A percentile compares a stretch with the other conserved stretches of the same genome.
Evolutionary conservation across 2,329 filamentous ascomycete species (phyloP).

Genomic region (Metarhizium anisopliae): DNA sequence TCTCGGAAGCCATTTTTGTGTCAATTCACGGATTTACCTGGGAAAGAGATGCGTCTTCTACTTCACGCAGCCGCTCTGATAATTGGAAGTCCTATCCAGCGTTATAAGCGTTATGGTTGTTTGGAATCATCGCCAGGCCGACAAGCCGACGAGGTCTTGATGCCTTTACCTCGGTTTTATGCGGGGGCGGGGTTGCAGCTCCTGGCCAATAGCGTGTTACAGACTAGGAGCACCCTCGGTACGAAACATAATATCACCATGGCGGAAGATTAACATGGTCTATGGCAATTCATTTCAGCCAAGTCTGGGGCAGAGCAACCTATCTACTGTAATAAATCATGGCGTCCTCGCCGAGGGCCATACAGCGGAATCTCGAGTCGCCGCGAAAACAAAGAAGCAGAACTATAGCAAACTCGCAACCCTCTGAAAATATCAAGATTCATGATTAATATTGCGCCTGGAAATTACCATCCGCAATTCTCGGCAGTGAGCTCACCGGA

Average conservation of each 20-base stretch:
- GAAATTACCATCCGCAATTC: neutral
- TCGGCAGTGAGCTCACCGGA: neutral
- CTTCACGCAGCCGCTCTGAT: neutral
- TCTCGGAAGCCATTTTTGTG: constrained; percentile 11
- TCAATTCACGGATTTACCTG: neutral
- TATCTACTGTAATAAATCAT: neutral
- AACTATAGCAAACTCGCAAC: neutral
- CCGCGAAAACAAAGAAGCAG: neutral
- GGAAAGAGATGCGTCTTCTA: neutral
- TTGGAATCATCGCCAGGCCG: neutral
- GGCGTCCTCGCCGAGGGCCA: neutral
- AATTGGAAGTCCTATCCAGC: neutral
- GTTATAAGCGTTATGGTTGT: neutral
- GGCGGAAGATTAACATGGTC: neutral
- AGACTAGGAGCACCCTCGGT: neutral
- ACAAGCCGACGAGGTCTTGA: no score
- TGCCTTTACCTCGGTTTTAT: neutral
- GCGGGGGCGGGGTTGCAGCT: neutral
- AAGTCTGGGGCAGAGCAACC: neutral
- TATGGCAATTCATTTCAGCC: neutral
- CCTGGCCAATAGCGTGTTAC: constrained; percentile 1
- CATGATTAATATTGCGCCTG: neutral
- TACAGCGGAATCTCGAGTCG: no score
- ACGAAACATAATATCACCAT: neutral
- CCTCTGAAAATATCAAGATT: neutral